Percentiles rank a stretch among this genome's conserved stretches.
phyloP scores from a whole-genome alignment of 768 basidiomycete species.

The Russula olivacea region DNA sequence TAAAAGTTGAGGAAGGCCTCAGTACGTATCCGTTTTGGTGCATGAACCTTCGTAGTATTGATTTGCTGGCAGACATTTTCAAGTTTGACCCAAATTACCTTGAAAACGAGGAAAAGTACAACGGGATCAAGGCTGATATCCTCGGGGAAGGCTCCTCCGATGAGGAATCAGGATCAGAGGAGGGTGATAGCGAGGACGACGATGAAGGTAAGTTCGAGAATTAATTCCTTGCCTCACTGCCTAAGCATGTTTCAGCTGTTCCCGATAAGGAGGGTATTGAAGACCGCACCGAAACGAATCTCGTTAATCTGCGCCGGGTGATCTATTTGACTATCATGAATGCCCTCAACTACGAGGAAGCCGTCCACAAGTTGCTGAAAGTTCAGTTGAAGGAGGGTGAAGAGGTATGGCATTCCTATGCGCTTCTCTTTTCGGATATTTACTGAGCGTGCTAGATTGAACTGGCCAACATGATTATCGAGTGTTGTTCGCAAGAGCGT shows the following conservation, averaged over 20 bases:
- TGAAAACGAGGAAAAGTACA: conserved; percentile 93
- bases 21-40: conserved; percentile 50
- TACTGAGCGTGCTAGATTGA: conserved; percentile 60
- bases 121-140: conserved; percentile 86
- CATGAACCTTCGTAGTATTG: conserved; percentile 8
- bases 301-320: conserved; percentile 87
- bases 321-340: conserved; percentile 99
- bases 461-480: conserved; percentile 96
- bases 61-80: conserved; percentile 68
- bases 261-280: conserved; percentile 86
- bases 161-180: conserved; percentile 56
- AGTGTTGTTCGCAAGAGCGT: conserved; percentile 99
- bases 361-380: conserved; percentile 95
- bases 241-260: conserved; percentile 41
- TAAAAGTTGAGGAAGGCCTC: conserved; percentile 89
- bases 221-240: not conserved
- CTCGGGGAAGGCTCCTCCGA: conserved; percentile 83
- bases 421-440: not conserved
- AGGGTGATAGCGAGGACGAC: conserved; percentile 51
- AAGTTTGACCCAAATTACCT: conserved; percentile 84
- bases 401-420: conserved; percentile 53
- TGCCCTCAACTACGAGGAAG: conserved; percentile 96
- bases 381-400: conserved; percentile 87
- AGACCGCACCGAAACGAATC: conserved; percentile 90
- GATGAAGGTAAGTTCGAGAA: conserved; percentile 39